Evolutionary conservation across 345 rosid genomes (phyloP).

Genomic region (Barbarea vulgaris): DNA sequence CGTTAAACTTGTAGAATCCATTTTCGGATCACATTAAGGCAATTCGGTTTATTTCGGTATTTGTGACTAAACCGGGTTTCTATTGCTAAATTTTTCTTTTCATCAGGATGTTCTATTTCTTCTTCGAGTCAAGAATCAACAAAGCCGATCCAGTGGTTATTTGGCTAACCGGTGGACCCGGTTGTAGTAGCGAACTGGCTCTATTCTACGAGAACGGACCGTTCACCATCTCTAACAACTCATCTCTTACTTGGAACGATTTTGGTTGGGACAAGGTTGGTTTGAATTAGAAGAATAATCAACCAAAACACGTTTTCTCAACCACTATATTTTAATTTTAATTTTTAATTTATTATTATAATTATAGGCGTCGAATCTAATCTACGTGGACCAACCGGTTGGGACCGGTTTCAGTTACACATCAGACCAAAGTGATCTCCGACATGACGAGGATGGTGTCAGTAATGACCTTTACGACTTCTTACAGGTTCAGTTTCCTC

Average conservation of each 20-base stretch:
- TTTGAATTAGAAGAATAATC: conserved; percentile 22
- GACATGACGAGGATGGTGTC: conserved; percentile 75
- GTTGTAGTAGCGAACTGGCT: conserved; percentile 88
- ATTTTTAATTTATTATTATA: too few species aligned
- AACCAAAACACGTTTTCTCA: conserved; percentile 37
- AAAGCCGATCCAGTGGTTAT: conserved; percentile 81
- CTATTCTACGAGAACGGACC: conserved; percentile 97
- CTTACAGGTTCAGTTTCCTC: conserved; percentile 64
- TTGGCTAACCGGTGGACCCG: conserved; percentile 98
- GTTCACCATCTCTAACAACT: conserved; percentile 58
- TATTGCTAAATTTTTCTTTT: neutral
- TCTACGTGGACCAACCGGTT: conserved; percentile 88
- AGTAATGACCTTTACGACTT: conserved; percentile 88
- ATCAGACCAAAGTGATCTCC: conserved; percentile 55
- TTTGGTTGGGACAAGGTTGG: conserved; percentile 93
- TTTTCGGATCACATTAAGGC: neutral
- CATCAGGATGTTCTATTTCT: conserved; percentile 84
- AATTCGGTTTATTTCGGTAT: conserved; percentile 3
- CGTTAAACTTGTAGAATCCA: neutral
- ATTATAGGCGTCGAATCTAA: conserved; percentile 70
- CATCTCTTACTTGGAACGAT: conserved; percentile 84
- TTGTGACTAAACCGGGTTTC: conserved; percentile 7
- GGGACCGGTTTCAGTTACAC: conserved; percentile 97
- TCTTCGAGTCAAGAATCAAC: conserved; percentile 73
- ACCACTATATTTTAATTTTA: conserved; percentile 27